Conservation (phyloP, 768 basidiomycete species). For the Suillus plorans region DNA sequence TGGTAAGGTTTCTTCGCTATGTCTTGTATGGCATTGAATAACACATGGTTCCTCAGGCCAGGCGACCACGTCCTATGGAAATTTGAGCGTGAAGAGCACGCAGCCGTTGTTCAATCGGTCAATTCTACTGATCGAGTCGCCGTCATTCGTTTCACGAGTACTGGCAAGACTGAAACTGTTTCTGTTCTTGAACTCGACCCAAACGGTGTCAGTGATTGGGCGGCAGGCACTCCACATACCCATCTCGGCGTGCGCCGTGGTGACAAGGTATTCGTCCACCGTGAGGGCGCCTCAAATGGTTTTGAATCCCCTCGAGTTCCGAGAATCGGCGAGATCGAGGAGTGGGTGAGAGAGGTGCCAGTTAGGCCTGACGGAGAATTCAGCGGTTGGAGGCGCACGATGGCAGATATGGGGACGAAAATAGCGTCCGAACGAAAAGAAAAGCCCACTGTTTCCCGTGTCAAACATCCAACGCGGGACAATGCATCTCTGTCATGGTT, state of each 20-base stretch:
- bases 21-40: background rate
- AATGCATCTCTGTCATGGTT: constrained; percentile 67
- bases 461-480: constrained; percentile 40
- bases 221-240: constrained; percentile 39
- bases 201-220: constrained; percentile 63
- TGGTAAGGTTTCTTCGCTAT: constrained; percentile 50
- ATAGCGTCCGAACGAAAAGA: constrained; percentile 52
- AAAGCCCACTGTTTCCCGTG: constrained; percentile 37
- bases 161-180: constrained; percentile 57
- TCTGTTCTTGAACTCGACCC: constrained; percentile 89
- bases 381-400: constrained; percentile 69
- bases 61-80: constrained; percentile 90
- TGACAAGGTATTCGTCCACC: constrained; percentile 82
- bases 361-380: constrained; percentile 49
- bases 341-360: constrained; percentile 69
- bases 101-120: constrained; percentile 78
- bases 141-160: constrained; percentile 57
- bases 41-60: constrained; percentile 54
- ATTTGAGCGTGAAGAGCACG: constrained; percentile 61
- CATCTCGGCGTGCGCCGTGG: constrained; percentile 82
- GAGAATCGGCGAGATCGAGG: constrained; percentile 80
- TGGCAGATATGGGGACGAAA: constrained; percentile 61
- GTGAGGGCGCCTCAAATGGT: constrained; percentile 70
- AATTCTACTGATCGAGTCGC: constrained; percentile 73
- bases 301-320: constrained; percentile 69